phyloP scores from a whole-genome alignment of 192 early-diverging fungal genomes.

The Powellomyces hirtus region DNA sequence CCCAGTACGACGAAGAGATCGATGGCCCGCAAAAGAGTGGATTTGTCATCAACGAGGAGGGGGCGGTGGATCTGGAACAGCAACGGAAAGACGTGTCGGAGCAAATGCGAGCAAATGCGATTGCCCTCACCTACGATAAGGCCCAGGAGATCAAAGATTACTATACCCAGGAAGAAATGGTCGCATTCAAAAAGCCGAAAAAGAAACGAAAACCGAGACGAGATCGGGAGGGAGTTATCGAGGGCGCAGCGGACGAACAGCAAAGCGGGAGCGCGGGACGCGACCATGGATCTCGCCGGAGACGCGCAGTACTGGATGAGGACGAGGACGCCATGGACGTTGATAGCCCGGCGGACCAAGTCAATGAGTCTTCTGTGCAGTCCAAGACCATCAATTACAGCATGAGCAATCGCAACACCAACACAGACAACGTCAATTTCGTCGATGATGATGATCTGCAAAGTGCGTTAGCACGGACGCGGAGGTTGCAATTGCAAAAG shows the following conservation, averaged over 20 bases:
- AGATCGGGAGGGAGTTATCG: slow-evolving; percentile 28
- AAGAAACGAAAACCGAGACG: slow-evolving; percentile 49
- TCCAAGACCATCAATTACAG: slow-evolving; percentile 28
- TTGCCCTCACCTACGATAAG: slow-evolving; percentile 48
- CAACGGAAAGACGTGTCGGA: slow-evolving; percentile 39
- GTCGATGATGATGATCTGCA: slow-evolving; percentile 97
- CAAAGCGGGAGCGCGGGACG: background rate
- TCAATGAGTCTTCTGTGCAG: background rate
- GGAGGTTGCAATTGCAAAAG: slow-evolving; percentile 63
- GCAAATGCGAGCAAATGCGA: slow-evolving; percentile 45
- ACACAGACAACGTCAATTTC: slow-evolving; percentile 65
- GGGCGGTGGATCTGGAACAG: slow-evolving; percentile 38
- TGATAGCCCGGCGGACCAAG: slow-evolving; percentile 5
- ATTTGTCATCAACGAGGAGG: slow-evolving; percentile 57
- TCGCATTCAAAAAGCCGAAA: slow-evolving; percentile 79
- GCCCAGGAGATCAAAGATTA: slow-evolving; percentile 76
- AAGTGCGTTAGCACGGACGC: slow-evolving; percentile 70
- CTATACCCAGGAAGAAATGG: slow-evolving; percentile 84
- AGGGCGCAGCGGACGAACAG: slow-evolving; percentile 39
- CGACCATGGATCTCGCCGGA: slow-evolving; percentile 31
- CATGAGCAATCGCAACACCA: slow-evolving; percentile 31
- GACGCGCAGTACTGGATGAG: slow-evolving; percentile 11
- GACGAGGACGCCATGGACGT: slow-evolving; percentile 51
- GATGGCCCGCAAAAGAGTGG: slow-evolving; percentile 37
- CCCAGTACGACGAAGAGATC: slow-evolving; percentile 80